Evolutionary conservation across 2,329 filamentous ascomycete species (phyloP).

Genomic region (Tolypocladium guangdongense): DNA sequence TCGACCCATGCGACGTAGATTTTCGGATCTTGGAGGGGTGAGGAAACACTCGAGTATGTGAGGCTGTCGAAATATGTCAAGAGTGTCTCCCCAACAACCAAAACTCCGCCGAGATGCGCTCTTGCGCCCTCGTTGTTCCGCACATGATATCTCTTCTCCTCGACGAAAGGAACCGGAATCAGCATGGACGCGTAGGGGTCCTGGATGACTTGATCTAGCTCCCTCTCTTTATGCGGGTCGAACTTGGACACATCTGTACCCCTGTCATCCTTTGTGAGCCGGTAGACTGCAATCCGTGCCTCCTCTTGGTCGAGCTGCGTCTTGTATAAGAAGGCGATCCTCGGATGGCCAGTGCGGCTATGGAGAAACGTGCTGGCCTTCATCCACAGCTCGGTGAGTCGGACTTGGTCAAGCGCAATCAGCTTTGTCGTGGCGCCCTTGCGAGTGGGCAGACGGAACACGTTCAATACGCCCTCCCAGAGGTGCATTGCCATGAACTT

Average conservation of each 20-base stretch:
- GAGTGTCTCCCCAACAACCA: conserved; percentile 69
- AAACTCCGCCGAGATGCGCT: conserved; percentile 55
- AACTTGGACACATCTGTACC: conserved; percentile 43
- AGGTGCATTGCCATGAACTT: conserved; percentile 46
- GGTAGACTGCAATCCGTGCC: conserved; percentile 46
- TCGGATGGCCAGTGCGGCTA: conserved; percentile 46
- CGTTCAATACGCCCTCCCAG: conserved; percentile 49
- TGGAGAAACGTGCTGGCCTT: conserved; percentile 46
- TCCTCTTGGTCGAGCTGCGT: conserved; percentile 39
- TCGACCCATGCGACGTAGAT: conserved; percentile 89
- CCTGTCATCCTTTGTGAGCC: conserved; percentile 46
- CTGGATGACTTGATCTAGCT: conserved; percentile 39
- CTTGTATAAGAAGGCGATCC: conserved; percentile 49
- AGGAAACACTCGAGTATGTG: conserved; percentile 54
- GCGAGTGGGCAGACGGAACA: conserved; percentile 37
- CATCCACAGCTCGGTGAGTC: conserved; percentile 49
- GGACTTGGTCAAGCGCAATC: conserved; percentile 41
- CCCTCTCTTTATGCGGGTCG: conserved; percentile 42
- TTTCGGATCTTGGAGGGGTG: conserved; percentile 59
- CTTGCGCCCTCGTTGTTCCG: conserved; percentile 41
- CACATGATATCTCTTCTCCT: conserved; percentile 49
- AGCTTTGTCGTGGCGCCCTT: conserved; percentile 34
- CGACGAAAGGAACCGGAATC: conserved; percentile 49
- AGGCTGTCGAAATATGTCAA: conserved; percentile 79
- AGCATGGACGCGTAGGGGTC: conserved; percentile 49